phyloP scores from a whole-genome alignment of 2,329 filamentous ascomycete species.

The Microdochium bolleyi region DNA sequence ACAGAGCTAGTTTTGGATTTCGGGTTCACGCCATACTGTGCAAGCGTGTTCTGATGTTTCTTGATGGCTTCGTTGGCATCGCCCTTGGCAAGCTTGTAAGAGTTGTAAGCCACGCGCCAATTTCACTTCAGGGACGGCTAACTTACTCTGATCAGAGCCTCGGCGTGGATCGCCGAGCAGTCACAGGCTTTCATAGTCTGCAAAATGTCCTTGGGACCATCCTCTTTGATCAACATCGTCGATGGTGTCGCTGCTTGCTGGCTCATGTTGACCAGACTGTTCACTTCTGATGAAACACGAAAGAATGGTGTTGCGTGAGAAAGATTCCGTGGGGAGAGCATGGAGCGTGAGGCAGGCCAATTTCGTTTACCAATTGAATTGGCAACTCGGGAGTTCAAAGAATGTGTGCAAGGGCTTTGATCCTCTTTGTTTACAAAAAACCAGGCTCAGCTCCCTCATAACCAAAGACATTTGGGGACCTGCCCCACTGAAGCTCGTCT shows the following conservation, averaged over 20 bases:
- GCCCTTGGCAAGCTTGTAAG: background rate
- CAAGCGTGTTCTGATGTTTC: background rate
- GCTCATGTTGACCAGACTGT: background rate
- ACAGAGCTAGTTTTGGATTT: background rate
- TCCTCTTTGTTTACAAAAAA: too few species aligned
- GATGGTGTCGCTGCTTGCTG: background rate
- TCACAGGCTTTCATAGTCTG: background rate
- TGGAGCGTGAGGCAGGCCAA: too few species aligned
- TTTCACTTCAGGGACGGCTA: background rate
- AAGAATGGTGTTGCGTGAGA: too few species aligned
- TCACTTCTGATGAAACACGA: too few species aligned
- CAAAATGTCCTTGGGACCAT: background rate
- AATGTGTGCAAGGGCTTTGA: too few species aligned
- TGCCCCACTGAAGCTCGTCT: too few species aligned
- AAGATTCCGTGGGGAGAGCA: too few species aligned
- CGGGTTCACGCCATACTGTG: background rate
- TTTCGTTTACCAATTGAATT: too few species aligned
- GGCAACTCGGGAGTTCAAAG: too few species aligned
- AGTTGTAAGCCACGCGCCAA: background rate
- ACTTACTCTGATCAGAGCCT: background rate
- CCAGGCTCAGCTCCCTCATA: too few species aligned
- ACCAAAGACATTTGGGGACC: too few species aligned
- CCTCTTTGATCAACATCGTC: background rate
- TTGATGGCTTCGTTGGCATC: background rate
- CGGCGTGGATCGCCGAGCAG: background rate